Evolutionary conservation across 108 stramenopile genomes (phyloP), one percentile per base, ranked within the genome.

Genomic region (Bacterosira constricta): DNA sequence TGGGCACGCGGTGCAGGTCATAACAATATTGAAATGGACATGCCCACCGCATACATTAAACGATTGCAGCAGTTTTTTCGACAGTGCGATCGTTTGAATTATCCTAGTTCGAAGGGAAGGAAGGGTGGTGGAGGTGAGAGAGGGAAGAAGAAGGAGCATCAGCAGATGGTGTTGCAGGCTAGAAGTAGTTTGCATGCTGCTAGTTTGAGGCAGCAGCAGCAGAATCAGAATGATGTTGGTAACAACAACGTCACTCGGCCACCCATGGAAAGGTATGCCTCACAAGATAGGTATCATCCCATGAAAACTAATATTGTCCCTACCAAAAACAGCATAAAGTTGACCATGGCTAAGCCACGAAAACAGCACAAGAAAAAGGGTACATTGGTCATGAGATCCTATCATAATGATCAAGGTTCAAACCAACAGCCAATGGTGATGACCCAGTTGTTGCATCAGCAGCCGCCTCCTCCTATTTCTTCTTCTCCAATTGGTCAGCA

Each of bases 1-100:
- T 92, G 91, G 89, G 88, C 86, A 8, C 69, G 75, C 39, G 88
- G 88, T 55, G 82, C 83, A 12, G 85, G 89, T 10, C 91, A 92
- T 73, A 84, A 84, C 57, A 72, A 80, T 29, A 77, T 81, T 32
- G 80, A 81, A 67, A 66, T 65, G 70, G 78, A 71, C 57, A 79
- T 79, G 78, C 64, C 78, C 21, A 79, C 70, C 1, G 78, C 78
- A 9, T 79, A 67, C 70, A 67, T 79, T 42, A 79, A 79, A 56
- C 54, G 78, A 25, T 63, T 79, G 21, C 57, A 59, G 55, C 78
- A 79, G 38, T 79, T 79, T 42, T 36, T 79, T 25, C 78, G 78
- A 31, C 65, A 79, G 36, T 79, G 78, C 58, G 69, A 79, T 36
- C 42, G 70, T 15, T 11, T 66, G 31, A 64, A 66, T 30, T 49